These are phyloP conservation scores for Penicillium janthinellum DNA, from an alignment of 2,329 filamentous ascomycete species.

Conservation along the genomic window DNA sequence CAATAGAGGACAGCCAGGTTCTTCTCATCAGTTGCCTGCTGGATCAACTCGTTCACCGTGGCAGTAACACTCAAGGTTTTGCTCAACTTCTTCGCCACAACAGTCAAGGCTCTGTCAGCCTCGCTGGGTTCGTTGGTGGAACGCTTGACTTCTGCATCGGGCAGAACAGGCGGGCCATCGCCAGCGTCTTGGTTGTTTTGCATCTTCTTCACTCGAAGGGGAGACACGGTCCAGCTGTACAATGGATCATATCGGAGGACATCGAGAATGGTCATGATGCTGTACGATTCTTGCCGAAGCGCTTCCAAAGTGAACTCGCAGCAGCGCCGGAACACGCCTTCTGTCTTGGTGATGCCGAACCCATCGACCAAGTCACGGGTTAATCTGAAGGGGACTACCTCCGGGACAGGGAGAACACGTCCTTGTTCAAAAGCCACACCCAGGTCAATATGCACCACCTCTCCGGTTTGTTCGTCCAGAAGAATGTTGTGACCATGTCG, in stretches of 20 bases:
- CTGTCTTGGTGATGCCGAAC: constrained; percentile 92
- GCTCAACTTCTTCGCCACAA: constrained; percentile 93
- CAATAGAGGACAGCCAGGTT: constrained; percentile 91
- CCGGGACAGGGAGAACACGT: constrained; percentile 89
- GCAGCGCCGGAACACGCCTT: constrained; percentile 95
- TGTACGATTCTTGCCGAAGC: constrained; percentile 89
- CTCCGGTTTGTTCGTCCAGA: constrained; percentile 83
- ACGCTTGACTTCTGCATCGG: constrained; percentile 35
- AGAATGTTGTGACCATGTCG: constrained; percentile 97
- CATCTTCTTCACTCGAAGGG: constrained; percentile 66
- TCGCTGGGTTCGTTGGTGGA: constrained; percentile 67
- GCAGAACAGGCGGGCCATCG: constrained; percentile 40
- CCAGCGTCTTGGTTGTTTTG: constrained; percentile 57
- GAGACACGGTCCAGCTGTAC: constrained; percentile 91
- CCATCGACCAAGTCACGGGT: constrained; percentile 95
- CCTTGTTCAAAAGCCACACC: constrained; percentile 97
- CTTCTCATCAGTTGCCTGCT: constrained; percentile 88
- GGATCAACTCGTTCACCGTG: constrained; percentile 95
- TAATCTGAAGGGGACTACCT: constrained; percentile 91
- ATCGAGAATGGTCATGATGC: constrained; percentile 98
- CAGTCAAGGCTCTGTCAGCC: constrained; percentile 85
- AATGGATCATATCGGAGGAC: constrained; percentile 97
- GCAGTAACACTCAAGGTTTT: constrained; percentile 93
- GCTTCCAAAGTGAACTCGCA: constrained; percentile 97
- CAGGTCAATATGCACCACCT: constrained; percentile 95